These are phyloP conservation scores for Rhizophagus clarus DNA, from an alignment of 192 early-diverging fungal species.

Conservation along the genomic window DNA sequence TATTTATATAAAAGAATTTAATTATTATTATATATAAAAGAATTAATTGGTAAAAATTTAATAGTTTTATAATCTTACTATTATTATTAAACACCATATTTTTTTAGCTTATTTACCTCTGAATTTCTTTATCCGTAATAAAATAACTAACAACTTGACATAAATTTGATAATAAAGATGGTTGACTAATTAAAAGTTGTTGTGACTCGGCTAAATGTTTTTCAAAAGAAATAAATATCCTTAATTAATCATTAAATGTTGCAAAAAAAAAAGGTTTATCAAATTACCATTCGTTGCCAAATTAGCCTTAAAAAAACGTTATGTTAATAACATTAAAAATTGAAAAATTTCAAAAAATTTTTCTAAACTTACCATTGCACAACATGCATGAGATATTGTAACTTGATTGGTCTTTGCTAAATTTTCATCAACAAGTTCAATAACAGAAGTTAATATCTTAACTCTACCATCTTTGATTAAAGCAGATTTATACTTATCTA, in stretches of 20 bases:
- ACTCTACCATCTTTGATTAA: slow-evolving; percentile 38
- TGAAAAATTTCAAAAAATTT: background rate
- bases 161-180: slow-evolving; percentile 46
- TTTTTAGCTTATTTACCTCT: slow-evolving; percentile 36
- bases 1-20: background rate
- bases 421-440: background rate
- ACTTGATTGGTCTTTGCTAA: slow-evolving; percentile 29
- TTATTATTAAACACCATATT: background rate
- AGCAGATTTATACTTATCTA: slow-evolving; percentile 45
- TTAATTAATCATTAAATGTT: background rate
- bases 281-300: slow-evolving; percentile 58
- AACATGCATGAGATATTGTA: slow-evolving; percentile 55
- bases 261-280: background rate
- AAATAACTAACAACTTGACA: slow-evolving; percentile 46
- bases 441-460: background rate
- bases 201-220: slow-evolving; percentile 44
- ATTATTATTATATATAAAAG: background rate
- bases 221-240: background rate
- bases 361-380: slow-evolving; percentile 45
- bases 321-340: background rate
- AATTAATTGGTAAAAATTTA: too few relatives aligned
- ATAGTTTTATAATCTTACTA: background rate
- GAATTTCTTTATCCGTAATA: slow-evolving; percentile 50
- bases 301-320: slow-evolving; percentile 43
- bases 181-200: slow-evolving; percentile 51